Conservation (phyloP, 192 early-diverging fungal species). For the Piromyces sp. region DNA sequence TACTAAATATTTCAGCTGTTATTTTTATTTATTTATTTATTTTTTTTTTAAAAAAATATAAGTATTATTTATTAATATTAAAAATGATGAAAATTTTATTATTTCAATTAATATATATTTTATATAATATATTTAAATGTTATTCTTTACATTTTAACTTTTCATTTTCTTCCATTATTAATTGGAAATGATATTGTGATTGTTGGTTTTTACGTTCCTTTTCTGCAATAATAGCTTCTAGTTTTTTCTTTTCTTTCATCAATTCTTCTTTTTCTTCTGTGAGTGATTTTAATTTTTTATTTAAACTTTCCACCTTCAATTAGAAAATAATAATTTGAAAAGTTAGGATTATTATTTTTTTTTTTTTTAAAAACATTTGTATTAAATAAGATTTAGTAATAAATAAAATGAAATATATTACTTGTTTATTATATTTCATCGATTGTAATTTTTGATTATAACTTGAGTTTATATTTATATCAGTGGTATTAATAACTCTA, state of each 20-base stretch:
- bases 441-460: not conserved
- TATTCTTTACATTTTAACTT: not conserved
- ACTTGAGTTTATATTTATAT: not conserved
- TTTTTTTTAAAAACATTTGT: not conserved
- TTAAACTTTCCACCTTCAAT: not conserved
- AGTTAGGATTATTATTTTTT: not conserved
- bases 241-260: not conserved
- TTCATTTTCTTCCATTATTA: not conserved
- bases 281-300: not conserved
- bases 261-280: not conserved
- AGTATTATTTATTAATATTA: too few species aligned
- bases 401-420: too few species aligned
- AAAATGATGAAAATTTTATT: too few species aligned
- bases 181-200: not conserved
- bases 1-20: not conserved
- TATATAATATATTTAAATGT: too few species aligned
- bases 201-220: not conserved
- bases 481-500: not conserved
- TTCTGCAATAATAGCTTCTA: not conserved
- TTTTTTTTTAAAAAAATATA: not conserved
- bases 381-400: too few species aligned
- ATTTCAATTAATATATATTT: too few species aligned
- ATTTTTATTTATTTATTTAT: not conserved
- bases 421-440: not conserved
- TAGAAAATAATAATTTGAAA: too few species aligned